A percentile compares a stretch with the other conserved stretches of the same genome.
These are phyloP conservation scores for Mychonastes homosphaera DNA, from an alignment of 139 green algal genomes.

Conservation along the genomic window DNA sequence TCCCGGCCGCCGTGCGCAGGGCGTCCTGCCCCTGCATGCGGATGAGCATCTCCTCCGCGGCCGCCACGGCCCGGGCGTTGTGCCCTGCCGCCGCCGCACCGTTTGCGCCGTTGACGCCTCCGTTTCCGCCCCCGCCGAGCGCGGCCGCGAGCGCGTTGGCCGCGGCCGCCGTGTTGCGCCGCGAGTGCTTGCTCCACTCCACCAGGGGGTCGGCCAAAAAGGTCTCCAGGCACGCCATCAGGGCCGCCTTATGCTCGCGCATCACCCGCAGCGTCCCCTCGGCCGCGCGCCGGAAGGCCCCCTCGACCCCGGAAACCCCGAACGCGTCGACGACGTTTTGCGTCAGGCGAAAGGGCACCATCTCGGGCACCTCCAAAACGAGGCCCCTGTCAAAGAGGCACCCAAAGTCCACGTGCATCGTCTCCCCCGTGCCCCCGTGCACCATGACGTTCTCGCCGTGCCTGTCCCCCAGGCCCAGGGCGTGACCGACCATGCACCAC, in stretches of 20 bases:
- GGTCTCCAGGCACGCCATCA: constrained; percentile 89
- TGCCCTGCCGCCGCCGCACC: neutral
- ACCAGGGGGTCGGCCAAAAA: constrained; percentile 96
- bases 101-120: neutral
- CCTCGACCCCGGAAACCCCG: constrained; percentile 82
- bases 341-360: constrained; percentile 94
- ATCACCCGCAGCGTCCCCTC: constrained; percentile 82
- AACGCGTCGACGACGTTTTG: constrained; percentile 96
- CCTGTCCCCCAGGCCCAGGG: constrained; percentile 73
- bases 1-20: constrained; percentile 61
- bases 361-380: constrained; percentile 64
- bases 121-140: constrained; percentile 27
- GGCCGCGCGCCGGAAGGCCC: constrained; percentile 65
- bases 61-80: constrained; percentile 6
- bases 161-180: constrained; percentile 2
- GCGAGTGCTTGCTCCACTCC: constrained; percentile 73
- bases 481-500: constrained; percentile 58
- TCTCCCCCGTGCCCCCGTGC: constrained; percentile 33
- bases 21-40: constrained; percentile 58
- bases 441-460: constrained; percentile 97
- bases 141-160: neutral
- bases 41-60: constrained; percentile 37
- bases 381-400: constrained; percentile 84
- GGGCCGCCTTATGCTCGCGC: constrained; percentile 56
- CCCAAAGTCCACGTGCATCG: constrained; percentile 90